Evolutionary conservation across 2,329 filamentous ascomycete species (phyloP), one percentile per base, ranked within the genome.

Genomic region (Alternaria tenuissima): DNA sequence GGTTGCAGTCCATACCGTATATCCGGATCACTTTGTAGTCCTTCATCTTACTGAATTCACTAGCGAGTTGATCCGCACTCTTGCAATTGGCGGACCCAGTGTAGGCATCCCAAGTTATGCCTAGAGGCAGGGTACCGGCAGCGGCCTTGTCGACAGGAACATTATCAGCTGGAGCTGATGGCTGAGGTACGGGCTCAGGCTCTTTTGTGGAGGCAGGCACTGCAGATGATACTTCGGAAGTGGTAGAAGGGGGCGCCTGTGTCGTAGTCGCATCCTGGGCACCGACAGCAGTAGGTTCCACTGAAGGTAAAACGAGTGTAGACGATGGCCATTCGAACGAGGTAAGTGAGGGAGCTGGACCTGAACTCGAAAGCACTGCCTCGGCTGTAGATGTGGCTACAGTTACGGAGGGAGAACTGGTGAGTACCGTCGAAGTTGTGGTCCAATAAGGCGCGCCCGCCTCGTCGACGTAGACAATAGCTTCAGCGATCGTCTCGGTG

Each of bases 1-100:
- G 90, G 71, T 92, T 81, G 77, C 93, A 96, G 77, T 93, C 91
- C 58, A 88, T 87, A 53, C 92, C 93, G 74, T 96, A 96, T 72
- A 91, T 86, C 52, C 93, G 91, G 55, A 96, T 81, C 36, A 88
- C 78, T 18, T 83, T 82, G 78, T 90, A 93, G 14, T 80, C 81
- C 28, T 87, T 81, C 52, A 88, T 79, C 47, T 78, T 79, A 16
- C 80, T 79, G 67, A 95, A 86, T 71, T 96, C 92, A 20, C 79
- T 74, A 61, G 86, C 81, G 52, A 96, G 84, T 67, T 92, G 81
- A 1, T 81, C 79, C 54, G 84, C 80, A 6, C 84, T 81, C 77
- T 94, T 95, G 85, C 92, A 96, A 57, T 59, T 55, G 24, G 63
- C 39, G 2, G 62, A 53, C 11, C 65, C 66, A 16, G 67, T 72